These are phyloP conservation scores for Globisporangium uncinulatum DNA, from an alignment of 352 stramenopile species.

Conservation along the genomic window DNA sequence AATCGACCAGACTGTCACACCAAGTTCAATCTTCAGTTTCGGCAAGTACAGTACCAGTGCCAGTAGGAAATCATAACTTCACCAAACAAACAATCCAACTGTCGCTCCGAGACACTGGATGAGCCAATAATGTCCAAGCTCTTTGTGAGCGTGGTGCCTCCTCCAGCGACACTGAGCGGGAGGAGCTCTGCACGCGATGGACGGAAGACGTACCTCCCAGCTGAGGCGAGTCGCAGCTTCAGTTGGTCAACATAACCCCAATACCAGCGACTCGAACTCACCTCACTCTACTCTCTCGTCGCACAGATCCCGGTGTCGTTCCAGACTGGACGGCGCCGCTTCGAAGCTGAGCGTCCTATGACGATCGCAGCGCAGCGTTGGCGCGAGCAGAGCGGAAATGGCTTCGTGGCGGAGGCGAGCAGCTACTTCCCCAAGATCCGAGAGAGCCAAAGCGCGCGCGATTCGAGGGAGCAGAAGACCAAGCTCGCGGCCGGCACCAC, in stretches of 20 bases:
- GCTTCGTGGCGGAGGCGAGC: slow-evolving; percentile 22
- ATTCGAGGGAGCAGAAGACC: slow-evolving; percentile 34
- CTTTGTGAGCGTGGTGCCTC: slow-evolving; percentile 9
- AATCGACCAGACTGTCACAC: not conserved
- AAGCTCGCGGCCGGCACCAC: slow-evolving; percentile 10
- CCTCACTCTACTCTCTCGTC: not conserved
- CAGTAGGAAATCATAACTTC: too few species aligned
- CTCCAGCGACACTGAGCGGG: not conserved
- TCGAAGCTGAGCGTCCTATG: slow-evolving; percentile 25
- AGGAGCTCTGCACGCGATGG: slow-evolving; percentile 16
- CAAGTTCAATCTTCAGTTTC: not conserved
- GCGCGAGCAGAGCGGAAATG: slow-evolving; percentile 22
- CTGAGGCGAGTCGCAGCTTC: slow-evolving; percentile 17
- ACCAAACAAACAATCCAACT: too few species aligned
- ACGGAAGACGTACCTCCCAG: slow-evolving; percentile 29
- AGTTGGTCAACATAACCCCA: not conserved
- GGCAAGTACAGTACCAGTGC: too few species aligned
- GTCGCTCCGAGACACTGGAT: too few species aligned
- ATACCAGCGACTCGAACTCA: not conserved
- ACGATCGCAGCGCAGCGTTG: slow-evolving; percentile 25
- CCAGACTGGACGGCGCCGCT: slow-evolving; percentile 19
- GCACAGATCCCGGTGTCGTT: slow-evolving; percentile 23
- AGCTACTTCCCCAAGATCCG: slow-evolving; percentile 56
- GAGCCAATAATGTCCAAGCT: slow-evolving; percentile 1
- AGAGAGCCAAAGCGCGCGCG: slow-evolving; percentile 31